Conservation (phyloP, 257 asterid species). For the Solanum microdontum region DNA sequence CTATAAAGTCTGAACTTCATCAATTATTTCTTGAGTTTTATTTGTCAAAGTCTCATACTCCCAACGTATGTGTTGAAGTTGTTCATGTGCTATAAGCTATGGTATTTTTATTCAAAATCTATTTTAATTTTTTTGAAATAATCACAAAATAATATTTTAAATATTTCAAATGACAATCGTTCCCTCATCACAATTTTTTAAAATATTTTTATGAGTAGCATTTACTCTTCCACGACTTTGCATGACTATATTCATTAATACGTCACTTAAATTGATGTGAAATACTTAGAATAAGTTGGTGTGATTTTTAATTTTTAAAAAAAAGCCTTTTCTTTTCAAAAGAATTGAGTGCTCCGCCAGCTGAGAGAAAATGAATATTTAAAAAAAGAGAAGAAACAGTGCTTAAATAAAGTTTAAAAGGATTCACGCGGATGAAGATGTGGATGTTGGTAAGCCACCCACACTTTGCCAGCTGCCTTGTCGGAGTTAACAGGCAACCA, state of each 20-base stretch:
- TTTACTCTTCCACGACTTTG: neutral
- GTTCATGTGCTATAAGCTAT: neutral
- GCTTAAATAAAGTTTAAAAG: conserved; percentile 18
- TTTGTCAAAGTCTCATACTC: neutral
- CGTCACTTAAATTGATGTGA: neutral
- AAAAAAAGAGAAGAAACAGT: neutral
- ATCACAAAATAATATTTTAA: neutral
- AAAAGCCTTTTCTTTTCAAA: neutral
- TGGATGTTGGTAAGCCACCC: conserved; percentile 43
- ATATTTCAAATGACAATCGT: neutral
- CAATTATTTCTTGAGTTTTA: too few species aligned
- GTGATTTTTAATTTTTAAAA: neutral
- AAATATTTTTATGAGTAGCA: neutral
- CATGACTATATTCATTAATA: neutral
- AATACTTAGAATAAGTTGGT: neutral
- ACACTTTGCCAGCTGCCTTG: conserved; percentile 40
- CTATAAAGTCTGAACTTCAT: too few species aligned
- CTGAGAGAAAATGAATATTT: neutral
- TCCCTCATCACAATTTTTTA: neutral
- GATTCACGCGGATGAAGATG: conserved; percentile 38
- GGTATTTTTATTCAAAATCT: too few species aligned
- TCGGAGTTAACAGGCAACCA: conserved; percentile 25
- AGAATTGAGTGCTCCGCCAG: neutral
- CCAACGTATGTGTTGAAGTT: neutral
- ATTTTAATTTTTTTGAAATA: too few species aligned